Percentiles rank a stretch among this genome's conserved stretches.
phyloP scores from a whole-genome alignment of 139 green algal genomes.

The Tetradesmus lagerheimii region DNA sequence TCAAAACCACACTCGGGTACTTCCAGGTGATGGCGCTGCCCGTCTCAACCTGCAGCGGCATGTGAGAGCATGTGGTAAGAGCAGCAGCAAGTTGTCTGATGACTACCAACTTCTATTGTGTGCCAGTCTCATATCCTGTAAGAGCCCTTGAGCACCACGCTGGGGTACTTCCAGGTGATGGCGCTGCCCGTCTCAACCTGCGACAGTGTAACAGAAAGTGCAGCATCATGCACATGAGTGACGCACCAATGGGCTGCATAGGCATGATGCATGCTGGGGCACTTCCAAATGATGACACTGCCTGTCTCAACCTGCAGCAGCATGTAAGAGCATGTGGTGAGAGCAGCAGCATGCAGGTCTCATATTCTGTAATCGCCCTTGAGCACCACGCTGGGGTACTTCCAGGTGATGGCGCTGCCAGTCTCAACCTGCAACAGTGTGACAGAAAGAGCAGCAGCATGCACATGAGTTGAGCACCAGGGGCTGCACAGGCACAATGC shows the following conservation, averaged over 20 bases:
- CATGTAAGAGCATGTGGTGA: too few relatives aligned
- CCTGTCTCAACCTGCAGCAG: too few relatives aligned
- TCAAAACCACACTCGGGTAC: constrained; percentile 96
- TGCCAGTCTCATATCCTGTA: too few relatives aligned
- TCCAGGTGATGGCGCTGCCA: constrained; percentile 98
- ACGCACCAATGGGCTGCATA: too few relatives aligned
- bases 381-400: constrained; percentile 97
- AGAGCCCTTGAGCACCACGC: constrained; percentile 91
- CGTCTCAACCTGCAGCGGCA: too few relatives aligned
- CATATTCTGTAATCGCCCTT: too few relatives aligned
- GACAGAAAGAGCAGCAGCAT: too few relatives aligned
- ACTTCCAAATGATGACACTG: constrained; percentile 99
- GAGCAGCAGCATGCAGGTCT: constrained; percentile 67
- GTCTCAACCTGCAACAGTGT: constrained; percentile 94
- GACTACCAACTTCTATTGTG: too few relatives aligned
- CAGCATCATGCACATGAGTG: background rate
- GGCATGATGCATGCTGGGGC: constrained; percentile 94
- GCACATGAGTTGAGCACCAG: background rate
- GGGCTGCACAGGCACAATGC: too few relatives aligned
- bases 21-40: constrained; percentile 99
- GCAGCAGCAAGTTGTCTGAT: too few relatives aligned
- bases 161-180: constrained; percentile 99
- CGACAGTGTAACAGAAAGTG: background rate
- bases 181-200: constrained; percentile 98
- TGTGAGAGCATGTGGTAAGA: too few relatives aligned